Percentiles rank a stretch among this genome's conserved stretches.
These are phyloP conservation scores for Trichoderma sp. DNA, from an alignment of 2,329 filamentous ascomycete species.

Conservation along the genomic window DNA sequence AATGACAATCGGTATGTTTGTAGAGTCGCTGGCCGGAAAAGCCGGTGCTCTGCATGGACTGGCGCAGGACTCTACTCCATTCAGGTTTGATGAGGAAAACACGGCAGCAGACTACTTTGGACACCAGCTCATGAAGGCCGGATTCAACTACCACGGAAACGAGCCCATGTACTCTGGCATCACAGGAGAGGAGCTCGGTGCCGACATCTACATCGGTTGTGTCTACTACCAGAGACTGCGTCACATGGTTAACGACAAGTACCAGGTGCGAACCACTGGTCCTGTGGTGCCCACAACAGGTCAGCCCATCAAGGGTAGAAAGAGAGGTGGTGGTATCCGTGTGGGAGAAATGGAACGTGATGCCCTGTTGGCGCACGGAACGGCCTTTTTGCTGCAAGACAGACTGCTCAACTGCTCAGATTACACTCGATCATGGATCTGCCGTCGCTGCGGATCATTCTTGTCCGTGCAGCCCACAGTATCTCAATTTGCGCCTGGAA, in stretches of 20 bases:
- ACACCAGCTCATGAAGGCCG: slow-evolving; percentile 90
- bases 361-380: slow-evolving; percentile 90
- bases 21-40: slow-evolving; percentile 96
- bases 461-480: slow-evolving; percentile 82
- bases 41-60: slow-evolving; percentile 90
- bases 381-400: slow-evolving; percentile 92
- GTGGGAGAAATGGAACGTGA: slow-evolving; percentile 99
- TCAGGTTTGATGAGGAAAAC: slow-evolving; percentile 89
- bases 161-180: slow-evolving; percentile 99
- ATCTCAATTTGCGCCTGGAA: slow-evolving; percentile 59
- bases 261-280: slow-evolving; percentile 94
- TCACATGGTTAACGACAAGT: slow-evolving; percentile 99
- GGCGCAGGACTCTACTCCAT: slow-evolving; percentile 95
- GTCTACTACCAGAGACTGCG: slow-evolving; percentile 98
- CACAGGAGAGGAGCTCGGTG: slow-evolving; percentile 88
- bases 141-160: slow-evolving; percentile 98
- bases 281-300: slow-evolving; percentile 88
- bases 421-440: slow-evolving; percentile 87
- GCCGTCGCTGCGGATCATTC: slow-evolving; percentile 86
- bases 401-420: slow-evolving; percentile 97
- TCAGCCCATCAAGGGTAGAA: slow-evolving; percentile 95
- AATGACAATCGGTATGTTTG: slow-evolving; percentile 99
- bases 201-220: slow-evolving; percentile 94
- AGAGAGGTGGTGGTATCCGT: slow-evolving; percentile 96
- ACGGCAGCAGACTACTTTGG: slow-evolving; percentile 95